Percentiles rank a stretch among this genome's conserved stretches.
Evolutionary conservation across 257 asterid genomes (phyloP).

Genomic region (Salvia splendens): DNA sequence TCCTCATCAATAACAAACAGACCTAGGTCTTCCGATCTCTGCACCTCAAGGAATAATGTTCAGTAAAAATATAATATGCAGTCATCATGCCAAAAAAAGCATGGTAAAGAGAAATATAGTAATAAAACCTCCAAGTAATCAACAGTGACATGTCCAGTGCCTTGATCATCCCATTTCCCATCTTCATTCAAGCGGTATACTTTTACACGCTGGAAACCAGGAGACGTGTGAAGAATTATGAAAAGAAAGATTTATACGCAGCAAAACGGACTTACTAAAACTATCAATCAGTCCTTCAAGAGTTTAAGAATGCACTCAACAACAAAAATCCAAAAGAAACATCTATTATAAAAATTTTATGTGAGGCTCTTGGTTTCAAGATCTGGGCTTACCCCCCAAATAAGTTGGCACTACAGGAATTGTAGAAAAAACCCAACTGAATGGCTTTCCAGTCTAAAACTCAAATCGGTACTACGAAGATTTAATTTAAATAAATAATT

Average conservation of each 20-base stretch:
- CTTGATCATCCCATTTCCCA: constrained; percentile 99
- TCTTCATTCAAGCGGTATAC: constrained; percentile 88
- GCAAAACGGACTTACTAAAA: constrained; percentile 5
- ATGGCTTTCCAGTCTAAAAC: not conserved
- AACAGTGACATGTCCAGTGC: constrained; percentile 95
- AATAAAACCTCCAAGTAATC: constrained; percentile 77
- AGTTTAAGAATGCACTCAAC: constrained; percentile 17
- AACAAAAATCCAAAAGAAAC: not conserved
- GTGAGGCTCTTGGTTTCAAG: too few relatives aligned
- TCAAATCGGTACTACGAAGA: not conserved
- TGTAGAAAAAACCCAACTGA: not conserved
- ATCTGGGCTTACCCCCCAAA: not conserved
- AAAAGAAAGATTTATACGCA: not conserved
- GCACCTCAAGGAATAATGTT: constrained; percentile 36
- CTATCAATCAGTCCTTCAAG: constrained; percentile 18
- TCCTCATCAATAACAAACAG: constrained; percentile 82
- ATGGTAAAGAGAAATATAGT: not conserved
- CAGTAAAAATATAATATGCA: constrained; percentile 4
- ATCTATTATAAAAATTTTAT: not conserved
- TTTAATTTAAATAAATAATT: not conserved
- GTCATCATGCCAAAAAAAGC: constrained; percentile 20
- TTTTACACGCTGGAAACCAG: constrained; percentile 80
- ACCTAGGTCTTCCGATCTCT: constrained; percentile 90
- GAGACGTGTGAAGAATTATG: constrained; percentile 10
- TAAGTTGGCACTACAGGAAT: not conserved